Evolutionary conservation across 2,329 filamentous ascomycete species (phyloP).

Genomic region (Microsporum canis): DNA sequence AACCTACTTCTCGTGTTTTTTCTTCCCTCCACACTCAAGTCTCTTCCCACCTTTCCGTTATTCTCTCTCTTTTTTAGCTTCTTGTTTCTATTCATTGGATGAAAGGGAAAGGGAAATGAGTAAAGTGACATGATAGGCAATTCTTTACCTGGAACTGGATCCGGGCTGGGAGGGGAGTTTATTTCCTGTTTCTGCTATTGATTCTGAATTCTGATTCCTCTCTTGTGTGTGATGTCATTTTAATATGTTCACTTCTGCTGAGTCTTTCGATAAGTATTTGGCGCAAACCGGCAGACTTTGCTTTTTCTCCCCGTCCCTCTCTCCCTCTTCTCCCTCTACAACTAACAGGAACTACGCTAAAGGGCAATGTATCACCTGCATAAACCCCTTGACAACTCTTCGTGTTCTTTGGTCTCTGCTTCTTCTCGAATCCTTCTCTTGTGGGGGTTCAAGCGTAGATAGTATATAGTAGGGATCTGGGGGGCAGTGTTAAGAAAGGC

Average conservation of each 20-base stretch:
- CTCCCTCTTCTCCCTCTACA: background rate
- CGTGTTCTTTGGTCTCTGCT: background rate
- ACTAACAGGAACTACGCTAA: background rate
- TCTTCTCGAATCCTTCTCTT: constrained; percentile 3
- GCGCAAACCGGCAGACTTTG: background rate
- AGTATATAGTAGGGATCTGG: background rate
- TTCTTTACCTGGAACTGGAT: constrained; percentile 2
- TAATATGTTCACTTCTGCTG: background rate
- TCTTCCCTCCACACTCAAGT: background rate
- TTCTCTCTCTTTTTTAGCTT: background rate
- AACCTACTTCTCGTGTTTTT: background rate
- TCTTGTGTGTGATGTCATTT: background rate
- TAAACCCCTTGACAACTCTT: background rate
- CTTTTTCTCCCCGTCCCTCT: background rate
- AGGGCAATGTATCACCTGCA: background rate
- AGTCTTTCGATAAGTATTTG: background rate
- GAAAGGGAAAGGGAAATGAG: constrained; percentile 3
- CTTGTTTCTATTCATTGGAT: constrained; percentile 3
- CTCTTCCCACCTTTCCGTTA: background rate
- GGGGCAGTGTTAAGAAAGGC: background rate
- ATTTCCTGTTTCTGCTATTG: background rate
- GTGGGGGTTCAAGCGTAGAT: background rate
- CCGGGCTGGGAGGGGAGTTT: constrained; percentile 1
- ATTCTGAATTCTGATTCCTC: background rate
- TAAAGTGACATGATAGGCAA: constrained; percentile 3